Evolutionary conservation across 306 rosid genomes (phyloP).

Genomic region (Rubus idaeus): DNA sequence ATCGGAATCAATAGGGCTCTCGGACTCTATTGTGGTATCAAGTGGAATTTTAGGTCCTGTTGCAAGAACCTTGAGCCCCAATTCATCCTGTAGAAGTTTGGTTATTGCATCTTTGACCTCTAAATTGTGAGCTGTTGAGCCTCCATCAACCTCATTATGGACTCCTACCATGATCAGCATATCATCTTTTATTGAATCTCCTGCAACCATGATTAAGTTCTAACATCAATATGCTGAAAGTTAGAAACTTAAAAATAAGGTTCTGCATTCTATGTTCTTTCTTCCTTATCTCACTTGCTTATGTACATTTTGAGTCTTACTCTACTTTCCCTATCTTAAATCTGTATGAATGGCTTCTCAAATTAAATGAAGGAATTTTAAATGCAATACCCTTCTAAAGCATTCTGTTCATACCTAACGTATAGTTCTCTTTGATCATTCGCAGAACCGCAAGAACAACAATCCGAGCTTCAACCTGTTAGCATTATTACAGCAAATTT

Average conservation of each 20-base stretch:
- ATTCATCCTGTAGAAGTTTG: constrained; percentile 67
- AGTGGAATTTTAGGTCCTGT: constrained; percentile 46
- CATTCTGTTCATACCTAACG: constrained; percentile 47
- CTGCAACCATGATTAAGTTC: constrained; percentile 48
- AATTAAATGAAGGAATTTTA: background rate
- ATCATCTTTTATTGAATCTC: constrained; percentile 67
- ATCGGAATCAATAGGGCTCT: constrained; percentile 29
- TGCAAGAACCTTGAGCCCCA: constrained; percentile 68
- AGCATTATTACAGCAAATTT: constrained; percentile 23
- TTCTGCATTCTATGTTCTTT: background rate
- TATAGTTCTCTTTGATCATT: constrained; percentile 86
- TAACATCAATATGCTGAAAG: constrained; percentile 13
- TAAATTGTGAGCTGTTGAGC: constrained; percentile 31
- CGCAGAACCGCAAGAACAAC: constrained; percentile 87
- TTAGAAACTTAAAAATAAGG: constrained; percentile 8
- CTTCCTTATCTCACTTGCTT: background rate
- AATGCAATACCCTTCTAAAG: background rate
- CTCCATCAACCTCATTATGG: constrained; percentile 47
- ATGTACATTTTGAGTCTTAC: background rate
- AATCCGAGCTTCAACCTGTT: constrained; percentile 94
- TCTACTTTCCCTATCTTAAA: background rate
- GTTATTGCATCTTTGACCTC: constrained; percentile 65
- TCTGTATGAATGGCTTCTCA: background rate
- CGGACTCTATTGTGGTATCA: constrained; percentile 27
- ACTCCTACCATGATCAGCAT: constrained; percentile 72